These are phyloP conservation scores for Exobasidium cylindrosporum DNA, from an alignment of 1,284 basidiomycete species.

Conservation along the genomic window DNA sequence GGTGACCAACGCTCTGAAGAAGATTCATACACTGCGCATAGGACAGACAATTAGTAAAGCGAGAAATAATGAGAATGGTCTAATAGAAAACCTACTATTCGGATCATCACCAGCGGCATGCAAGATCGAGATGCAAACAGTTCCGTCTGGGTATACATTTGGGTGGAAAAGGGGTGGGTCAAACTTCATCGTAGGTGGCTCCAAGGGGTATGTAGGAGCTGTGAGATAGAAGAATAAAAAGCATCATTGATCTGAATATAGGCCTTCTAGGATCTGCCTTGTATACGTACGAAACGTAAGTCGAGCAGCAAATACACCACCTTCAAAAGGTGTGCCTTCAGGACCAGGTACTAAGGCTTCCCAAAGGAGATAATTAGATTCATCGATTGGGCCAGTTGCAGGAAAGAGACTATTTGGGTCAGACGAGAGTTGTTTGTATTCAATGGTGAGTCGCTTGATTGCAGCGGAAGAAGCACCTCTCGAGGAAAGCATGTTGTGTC, in stretches of 20 bases:
- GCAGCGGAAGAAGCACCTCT: constrained; percentile 30
- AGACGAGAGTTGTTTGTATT: constrained; percentile 53
- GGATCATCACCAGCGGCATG: constrained; percentile 92
- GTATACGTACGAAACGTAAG: constrained; percentile 75
- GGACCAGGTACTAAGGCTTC: constrained; percentile 95
- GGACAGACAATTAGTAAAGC: background rate
- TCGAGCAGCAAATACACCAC: constrained; percentile 89
- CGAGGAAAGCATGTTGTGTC: constrained; percentile 15
- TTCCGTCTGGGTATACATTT: constrained; percentile 92
- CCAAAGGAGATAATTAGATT: constrained; percentile 97
- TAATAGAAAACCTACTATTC: constrained; percentile 45
- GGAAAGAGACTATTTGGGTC: constrained; percentile 52
- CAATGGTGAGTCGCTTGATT: constrained; percentile 52
- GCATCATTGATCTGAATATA: background rate
- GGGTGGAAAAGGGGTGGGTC: constrained; percentile 96
- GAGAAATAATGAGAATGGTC: too few species aligned
- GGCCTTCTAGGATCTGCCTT: background rate
- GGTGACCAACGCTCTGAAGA: constrained; percentile 98
- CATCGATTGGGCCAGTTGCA: constrained; percentile 73
- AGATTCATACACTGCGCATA: constrained; percentile 65
- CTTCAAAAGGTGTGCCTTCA: constrained; percentile 97
- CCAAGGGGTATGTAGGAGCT: constrained; percentile 52
- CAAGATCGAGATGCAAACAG: constrained; percentile 96
- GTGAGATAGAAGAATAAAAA: background rate
- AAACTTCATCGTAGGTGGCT: constrained; percentile 73